Evolutionary conservation across 257 asterid genomes (phyloP).

Genomic region (Rauvolfia tetraphylla): DNA sequence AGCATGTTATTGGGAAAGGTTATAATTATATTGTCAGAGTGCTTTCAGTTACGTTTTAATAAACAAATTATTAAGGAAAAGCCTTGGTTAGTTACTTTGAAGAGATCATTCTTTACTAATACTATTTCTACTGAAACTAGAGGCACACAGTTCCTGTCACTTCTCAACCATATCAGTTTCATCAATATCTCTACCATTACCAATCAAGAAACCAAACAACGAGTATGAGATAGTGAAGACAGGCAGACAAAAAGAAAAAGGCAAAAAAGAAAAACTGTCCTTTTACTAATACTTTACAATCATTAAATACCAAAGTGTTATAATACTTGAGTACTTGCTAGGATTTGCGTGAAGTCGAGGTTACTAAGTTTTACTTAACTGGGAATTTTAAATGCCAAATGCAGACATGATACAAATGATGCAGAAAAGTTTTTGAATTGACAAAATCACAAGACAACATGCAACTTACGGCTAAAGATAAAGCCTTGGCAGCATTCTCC

Average conservation of each 20-base stretch:
- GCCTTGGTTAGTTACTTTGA: not conserved
- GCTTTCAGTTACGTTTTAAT: not conserved
- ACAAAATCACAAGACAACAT: not conserved
- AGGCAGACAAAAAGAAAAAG: too few relatives aligned
- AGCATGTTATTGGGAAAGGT: not conserved
- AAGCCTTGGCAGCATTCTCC: constrained; percentile 70
- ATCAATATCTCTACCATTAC: not conserved
- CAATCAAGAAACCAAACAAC: too few relatives aligned
- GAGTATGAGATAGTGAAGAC: not conserved
- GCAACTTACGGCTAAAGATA: constrained; percentile 69
- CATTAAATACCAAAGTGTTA: not conserved
- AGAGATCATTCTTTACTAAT: not conserved
- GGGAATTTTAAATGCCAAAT: not conserved
- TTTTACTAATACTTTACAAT: not conserved
- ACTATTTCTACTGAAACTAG: not conserved
- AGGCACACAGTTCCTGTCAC: not conserved
- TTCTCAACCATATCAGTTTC: not conserved
- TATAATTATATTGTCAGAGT: not conserved
- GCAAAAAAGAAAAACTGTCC: not conserved
- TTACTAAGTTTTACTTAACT: not conserved
- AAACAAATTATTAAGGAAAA: not conserved
- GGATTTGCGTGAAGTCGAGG: not conserved
- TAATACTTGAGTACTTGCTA: not conserved
- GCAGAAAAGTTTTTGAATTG: not conserved
- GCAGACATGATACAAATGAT: not conserved